Evolutionary conservation across 139 green algal species (phyloP).

Genomic region (Micromonas pusilla): DNA sequence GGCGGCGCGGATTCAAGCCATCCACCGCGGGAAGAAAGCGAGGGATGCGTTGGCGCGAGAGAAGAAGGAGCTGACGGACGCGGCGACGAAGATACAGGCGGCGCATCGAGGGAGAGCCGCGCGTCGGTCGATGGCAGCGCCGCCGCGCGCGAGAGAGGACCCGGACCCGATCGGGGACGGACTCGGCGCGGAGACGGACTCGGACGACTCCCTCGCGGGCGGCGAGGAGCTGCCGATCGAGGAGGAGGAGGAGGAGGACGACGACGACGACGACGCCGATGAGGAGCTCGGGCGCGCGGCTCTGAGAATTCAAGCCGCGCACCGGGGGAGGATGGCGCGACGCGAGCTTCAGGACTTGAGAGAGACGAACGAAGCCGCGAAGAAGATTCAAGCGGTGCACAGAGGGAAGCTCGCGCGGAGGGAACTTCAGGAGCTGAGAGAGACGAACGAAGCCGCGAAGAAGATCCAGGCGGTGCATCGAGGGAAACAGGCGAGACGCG

Average conservation of each 20-base stretch:
- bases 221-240: not conserved
- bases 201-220: no score
- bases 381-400: constrained; percentile 6
- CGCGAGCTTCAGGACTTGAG: not conserved
- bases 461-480: constrained; percentile 14
- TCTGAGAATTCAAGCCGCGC: not conserved
- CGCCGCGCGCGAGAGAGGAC: not conserved
- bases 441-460: not conserved
- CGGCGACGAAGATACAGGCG: not conserved
- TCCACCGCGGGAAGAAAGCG: not conserved
- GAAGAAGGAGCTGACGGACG: not conserved
- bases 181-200: not conserved
- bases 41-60: not conserved
- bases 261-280: not conserved
- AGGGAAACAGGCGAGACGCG: not conserved
- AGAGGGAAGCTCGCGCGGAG: not conserved
- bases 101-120: not conserved
- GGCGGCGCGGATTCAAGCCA: constrained; percentile 10
- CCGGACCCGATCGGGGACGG: not conserved
- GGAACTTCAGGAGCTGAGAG: not conserved
- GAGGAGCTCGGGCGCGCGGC: not conserved
- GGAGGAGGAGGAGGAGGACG: not conserved
- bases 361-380: not conserved
- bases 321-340: not conserved
- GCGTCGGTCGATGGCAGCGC: not conserved